Evolutionary conservation across 1,139 yeast genomes (phyloP), one percentile per base, ranked within the genome.

Genomic region (Protomyces inundatus): DNA sequence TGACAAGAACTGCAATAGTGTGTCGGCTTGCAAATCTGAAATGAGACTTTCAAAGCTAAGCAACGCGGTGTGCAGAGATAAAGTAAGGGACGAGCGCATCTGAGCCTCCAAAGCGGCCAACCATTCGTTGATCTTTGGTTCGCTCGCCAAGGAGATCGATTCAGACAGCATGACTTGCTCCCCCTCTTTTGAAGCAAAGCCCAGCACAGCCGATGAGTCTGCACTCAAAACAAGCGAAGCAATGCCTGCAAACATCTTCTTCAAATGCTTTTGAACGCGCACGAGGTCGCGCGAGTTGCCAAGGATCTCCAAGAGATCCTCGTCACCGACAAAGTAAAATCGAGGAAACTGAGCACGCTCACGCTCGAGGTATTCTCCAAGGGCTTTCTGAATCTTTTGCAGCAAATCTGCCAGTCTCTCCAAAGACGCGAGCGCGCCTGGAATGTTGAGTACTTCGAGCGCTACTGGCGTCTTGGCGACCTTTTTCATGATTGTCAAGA

Each of bases 271-370:
- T 36, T 86, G 85, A 3, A 86, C 77, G 6, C 82, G 73, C 0
- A 68, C 66, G 3, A 83, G 73, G 69, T 86, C 82, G 6, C 75
- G 75, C 0, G 85, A 78, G 65, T 85, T 81, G 3, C 97, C 97
- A 64, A 93, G 82, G 51, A 93, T 82, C 68, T 90, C 96, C 48
- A 93, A 76, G 50, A 93, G 77, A 72, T 91, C 97, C 68, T 90
- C 97, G 71, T 93, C 93, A 5, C 98, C 97, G 48, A 93, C 77
- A 71, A 93, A 91, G 70, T 87, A 90, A 66, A 91, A 87, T 55
- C 98, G 79, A 0, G 97, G 93, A 70, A 87, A 91, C 1, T 80
- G 68, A 57, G 83, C 87, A 68, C 98, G 77, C 71, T 91, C 96
- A 54, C 81, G 82, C 70, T 91, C 97, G 56, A 91, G 78, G 72